These are phyloP conservation scores for Biscogniauxia mediterranea DNA, from an alignment of 2,329 filamentous ascomycete genomes.

Conservation along the genomic window DNA sequence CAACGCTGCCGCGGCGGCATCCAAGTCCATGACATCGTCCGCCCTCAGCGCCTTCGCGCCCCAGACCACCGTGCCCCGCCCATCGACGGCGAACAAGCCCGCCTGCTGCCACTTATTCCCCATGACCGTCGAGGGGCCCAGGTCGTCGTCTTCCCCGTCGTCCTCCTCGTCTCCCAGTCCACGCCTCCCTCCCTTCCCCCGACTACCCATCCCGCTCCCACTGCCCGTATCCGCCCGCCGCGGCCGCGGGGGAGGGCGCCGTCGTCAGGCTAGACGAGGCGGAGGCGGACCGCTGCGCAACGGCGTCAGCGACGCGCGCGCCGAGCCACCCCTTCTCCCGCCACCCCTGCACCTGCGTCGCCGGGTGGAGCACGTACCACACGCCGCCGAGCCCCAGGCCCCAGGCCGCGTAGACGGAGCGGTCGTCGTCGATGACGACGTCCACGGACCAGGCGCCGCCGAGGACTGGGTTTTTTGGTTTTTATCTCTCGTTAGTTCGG, in stretches of 20 bases:
- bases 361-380: constrained; percentile 54
- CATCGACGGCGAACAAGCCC: constrained; percentile 51
- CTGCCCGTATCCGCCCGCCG: constrained; percentile 32
- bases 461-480: constrained; percentile 47
- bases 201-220: constrained; percentile 36
- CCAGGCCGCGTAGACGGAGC: constrained; percentile 58
- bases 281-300: constrained; percentile 38
- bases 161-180: constrained; percentile 23
- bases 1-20: constrained; percentile 40
- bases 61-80: constrained; percentile 49
- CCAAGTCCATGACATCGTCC: constrained; percentile 54
- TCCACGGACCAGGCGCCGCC: constrained; percentile 57
- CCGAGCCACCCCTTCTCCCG: constrained; percentile 56
- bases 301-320: constrained; percentile 46
- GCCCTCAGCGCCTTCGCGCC: constrained; percentile 46
- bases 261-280: constrained; percentile 9
- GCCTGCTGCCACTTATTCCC: constrained; percentile 58
- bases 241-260: too few species aligned
- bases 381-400: constrained; percentile 51
- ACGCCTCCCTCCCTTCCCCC: constrained; percentile 28
- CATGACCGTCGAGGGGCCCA: constrained; percentile 44
- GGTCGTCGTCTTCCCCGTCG: constrained; percentile 12
- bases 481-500: background rate
- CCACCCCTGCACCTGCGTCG: constrained; percentile 51
- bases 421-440: constrained; percentile 55